These are phyloP conservation scores for Pseudopyrenochaeta lycopersici DNA, from an alignment of 2,329 filamentous ascomycete species.

Conservation along the genomic window DNA sequence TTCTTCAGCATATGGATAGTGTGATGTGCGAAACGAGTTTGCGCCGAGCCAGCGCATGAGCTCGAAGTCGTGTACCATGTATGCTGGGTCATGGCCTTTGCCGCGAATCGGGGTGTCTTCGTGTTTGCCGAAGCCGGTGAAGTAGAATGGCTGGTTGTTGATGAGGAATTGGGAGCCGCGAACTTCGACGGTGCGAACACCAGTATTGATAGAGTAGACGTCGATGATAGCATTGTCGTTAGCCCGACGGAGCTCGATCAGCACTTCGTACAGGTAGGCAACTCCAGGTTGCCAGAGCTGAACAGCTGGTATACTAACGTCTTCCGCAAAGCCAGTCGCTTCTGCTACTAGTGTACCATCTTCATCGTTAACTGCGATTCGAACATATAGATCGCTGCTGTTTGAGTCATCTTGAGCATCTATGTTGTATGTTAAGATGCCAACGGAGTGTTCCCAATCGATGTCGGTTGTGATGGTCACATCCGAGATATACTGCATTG, in stretches of 20 bases:
- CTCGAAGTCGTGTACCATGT: constrained; percentile 20
- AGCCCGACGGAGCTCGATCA: background rate
- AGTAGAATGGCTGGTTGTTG: constrained; percentile 18
- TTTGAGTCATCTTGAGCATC: background rate
- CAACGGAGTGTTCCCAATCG: constrained; percentile 1
- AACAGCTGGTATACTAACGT: constrained; percentile 2
- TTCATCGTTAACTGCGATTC: constrained; percentile 2
- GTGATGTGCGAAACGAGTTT: constrained; percentile 17
- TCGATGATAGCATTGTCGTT: constrained; percentile 4
- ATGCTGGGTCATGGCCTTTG: constrained; percentile 16
- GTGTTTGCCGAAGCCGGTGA: constrained; percentile 19
- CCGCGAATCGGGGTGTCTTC: constrained; percentile 16
- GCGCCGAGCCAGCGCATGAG: constrained; percentile 16
- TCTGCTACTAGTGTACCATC: background rate
- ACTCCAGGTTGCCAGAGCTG: constrained; percentile 13
- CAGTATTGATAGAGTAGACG: constrained; percentile 6
- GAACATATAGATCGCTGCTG: background rate
- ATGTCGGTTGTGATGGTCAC: constrained; percentile 8
- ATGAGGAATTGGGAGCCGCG: constrained; percentile 10
- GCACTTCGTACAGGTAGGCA: constrained; percentile 13
- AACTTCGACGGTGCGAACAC: constrained; percentile 12
- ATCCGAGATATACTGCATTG: constrained; percentile 5
- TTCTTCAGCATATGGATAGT: constrained; percentile 19
- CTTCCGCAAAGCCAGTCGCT: background rate
- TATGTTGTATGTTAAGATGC: constrained; percentile 6